Evolutionary conservation across 441 rosid genomes (phyloP), one percentile per base, ranked within the genome.

Genomic region (Pelargonium myrrhifolium): DNA sequence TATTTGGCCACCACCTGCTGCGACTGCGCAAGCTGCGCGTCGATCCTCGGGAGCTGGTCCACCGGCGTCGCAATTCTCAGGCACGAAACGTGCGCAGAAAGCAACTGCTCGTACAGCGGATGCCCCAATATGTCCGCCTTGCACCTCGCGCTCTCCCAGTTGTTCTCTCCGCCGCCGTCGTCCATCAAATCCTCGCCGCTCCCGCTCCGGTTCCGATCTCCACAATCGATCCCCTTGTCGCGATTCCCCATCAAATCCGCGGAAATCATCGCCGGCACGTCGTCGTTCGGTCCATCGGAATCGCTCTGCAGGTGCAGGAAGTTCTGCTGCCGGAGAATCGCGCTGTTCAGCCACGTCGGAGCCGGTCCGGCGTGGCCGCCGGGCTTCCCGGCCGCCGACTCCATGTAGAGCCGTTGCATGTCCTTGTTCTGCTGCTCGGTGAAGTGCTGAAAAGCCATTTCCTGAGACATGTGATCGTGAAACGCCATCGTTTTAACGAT

Each of bases 271-370:
- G 40, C 58, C 66, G 26, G 39, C 69, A 67, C 56, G 22, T 76
- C 84, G 47, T 70, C 70, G 65, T 39, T 51, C 31, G 28, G 61
- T 1, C 24, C 24, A 40, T 59, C 49, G 37, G 67, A 21, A 24
- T 55, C 67, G 49, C 59, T 10, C 39, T 31, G 62, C 45, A 67
- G 61, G 18, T 60, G 64, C 17, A 68, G 71, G 65, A 68, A 31
- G 71, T 66, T 66, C 69, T 51, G 64, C 11, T 74, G 68, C 6
- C 70, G 77, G 71, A 74, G 71, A n/a, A 74, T 70, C 7, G 82
- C 84, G 72, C 78, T 72, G 78, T 69, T 76, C n/a, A 81, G 79
- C 82, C 84, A 81, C 1, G 78, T 63, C 6, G 80, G 80, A 42
- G 65, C 59, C 65, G 68, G 24, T 21, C 63, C 65, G 65, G 4